phyloP scores from a whole-genome alignment of 805 yeast genomes.

The Isabelozyma pseudorhagii region DNA sequence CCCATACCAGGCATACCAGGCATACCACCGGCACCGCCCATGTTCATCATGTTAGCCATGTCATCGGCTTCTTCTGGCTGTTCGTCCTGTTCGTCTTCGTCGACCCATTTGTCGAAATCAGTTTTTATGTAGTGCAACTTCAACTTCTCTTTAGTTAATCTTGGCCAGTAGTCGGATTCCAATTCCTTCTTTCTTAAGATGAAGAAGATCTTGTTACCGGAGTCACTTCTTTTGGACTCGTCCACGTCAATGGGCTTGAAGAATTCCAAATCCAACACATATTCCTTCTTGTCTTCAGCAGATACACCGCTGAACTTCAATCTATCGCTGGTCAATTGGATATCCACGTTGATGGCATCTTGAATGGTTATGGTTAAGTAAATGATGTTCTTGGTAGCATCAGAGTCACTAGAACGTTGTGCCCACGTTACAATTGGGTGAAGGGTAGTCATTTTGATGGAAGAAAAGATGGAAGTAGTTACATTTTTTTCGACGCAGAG shows the following conservation, averaged over 20 bases:
- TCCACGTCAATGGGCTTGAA: constrained; percentile 71
- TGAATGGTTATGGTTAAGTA: constrained; percentile 70
- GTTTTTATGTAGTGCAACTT: constrained; percentile 82
- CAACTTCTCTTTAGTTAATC: constrained; percentile 83
- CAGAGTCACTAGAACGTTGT: constrained; percentile 83
- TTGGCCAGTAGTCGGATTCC: constrained; percentile 88
- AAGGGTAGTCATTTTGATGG: constrained; percentile 11
- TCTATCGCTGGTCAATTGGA: constrained; percentile 55
- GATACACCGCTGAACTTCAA: constrained; percentile 52
- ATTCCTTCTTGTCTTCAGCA: constrained; percentile 46
- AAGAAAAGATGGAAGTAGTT: neutral
- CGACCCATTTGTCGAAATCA: constrained; percentile 97
- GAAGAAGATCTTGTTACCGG: constrained; percentile 61
- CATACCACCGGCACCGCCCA: constrained; percentile 22
- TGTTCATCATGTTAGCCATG: constrained; percentile 29
- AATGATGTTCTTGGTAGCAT: constrained; percentile 68
- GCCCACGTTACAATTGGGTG: constrained; percentile 83
- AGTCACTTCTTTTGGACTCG: constrained; percentile 51
- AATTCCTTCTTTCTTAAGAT: constrained; percentile 67
- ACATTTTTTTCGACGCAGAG: neutral
- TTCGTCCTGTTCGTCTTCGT: constrained; percentile 95
- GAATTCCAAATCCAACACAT: constrained; percentile 70
- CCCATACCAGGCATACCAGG: constrained; percentile 21
- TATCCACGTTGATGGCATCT: constrained; percentile 62
- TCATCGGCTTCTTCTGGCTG: constrained; percentile 45